Base-by-base conservation (phyloP, 495 filamentous ascomycete species). In the Podospora pseudocomata region DNA sequence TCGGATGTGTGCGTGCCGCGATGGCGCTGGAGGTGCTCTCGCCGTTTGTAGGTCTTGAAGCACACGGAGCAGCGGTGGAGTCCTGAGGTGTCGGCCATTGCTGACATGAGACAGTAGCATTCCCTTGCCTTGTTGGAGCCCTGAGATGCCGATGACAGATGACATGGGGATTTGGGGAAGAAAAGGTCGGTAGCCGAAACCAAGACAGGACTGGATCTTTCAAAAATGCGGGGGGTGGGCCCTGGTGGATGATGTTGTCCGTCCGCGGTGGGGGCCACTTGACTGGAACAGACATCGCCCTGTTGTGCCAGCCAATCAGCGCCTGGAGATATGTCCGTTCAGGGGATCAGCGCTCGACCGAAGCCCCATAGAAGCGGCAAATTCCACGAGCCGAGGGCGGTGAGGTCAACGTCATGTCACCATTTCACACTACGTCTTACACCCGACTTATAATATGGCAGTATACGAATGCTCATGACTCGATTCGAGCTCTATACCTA, bases 1-100 rank as follows among this genome's bases (percentile, higher is more conserved):
- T 75, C 71, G 6, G 69, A 60, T 18, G 66, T 75, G 70, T 76
- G 74, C 23, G 74, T 66, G 68, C 67, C 66, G 57, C 73, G 73
- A 26, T 76, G 74, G 60, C 74, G 71, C 44, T 76, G 74, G 5
- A 76, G 54, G 34, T 76, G 74, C 66, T 76, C 74, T n/a, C 74
- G 71, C 27, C 74, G 66, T 70, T 75, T 76, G 73, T 76, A 76
- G 4, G 71, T 74, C 69, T 76, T 76, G 71, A 70, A 75, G 70
- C 74, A 76, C 16, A 76, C 68, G 19, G 67, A 66, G 57, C 74
- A 76, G 62, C 73, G 74, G 68, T 76, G 73, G 63, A 73, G 66
- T 64, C 67, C 74, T 32, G 61, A 55, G 49, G 66, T 20, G 60
- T 75, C 73, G 54, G 73, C 60, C 73, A 75, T 75, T 13, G 60